Percentiles rank a stretch among this genome's conserved stretches.
These are phyloP conservation scores for Cyberlindnera euphorbiiphila DNA, from an alignment of 805 yeast species.

Conservation along the genomic window DNA sequence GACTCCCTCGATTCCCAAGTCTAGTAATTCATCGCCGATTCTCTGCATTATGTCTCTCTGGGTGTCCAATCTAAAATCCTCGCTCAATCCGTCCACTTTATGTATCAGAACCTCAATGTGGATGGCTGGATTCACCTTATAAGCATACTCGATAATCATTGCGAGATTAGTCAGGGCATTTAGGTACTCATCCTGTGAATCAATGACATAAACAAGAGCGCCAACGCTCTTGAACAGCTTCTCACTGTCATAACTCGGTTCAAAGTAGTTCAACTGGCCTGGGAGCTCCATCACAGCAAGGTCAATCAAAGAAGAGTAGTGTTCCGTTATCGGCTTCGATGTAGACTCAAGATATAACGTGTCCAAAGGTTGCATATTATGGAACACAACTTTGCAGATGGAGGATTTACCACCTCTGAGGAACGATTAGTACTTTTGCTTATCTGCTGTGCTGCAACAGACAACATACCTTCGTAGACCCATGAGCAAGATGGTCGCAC, in stretches of 20 bases:
- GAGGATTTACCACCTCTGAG: conserved; percentile 82
- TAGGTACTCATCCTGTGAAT: conserved; percentile 91
- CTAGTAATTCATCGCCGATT: conserved; percentile 87
- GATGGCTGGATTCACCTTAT: conserved; percentile 75
- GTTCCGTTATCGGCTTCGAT: conserved; percentile 81
- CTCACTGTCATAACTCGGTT: conserved; percentile 77
- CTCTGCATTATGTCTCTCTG: conserved; percentile 96
- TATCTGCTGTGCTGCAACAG: not conserved
- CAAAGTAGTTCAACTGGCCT: conserved; percentile 87
- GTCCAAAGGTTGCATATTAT: conserved; percentile 93
- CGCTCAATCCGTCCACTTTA: conserved; percentile 92
- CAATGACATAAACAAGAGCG: conserved; percentile 90
- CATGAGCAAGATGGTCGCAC: conserved; percentile 81
- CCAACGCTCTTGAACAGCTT: conserved; percentile 77
- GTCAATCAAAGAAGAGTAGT: conserved; percentile 78
- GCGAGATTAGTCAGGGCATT: conserved; percentile 87
- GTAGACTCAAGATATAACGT: conserved; percentile 89
- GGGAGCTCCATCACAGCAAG: conserved; percentile 91
- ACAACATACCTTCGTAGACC: conserved; percentile 63
- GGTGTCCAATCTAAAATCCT: conserved; percentile 90
- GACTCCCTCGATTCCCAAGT: conserved; percentile 86
- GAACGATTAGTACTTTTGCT: conserved; percentile 1
- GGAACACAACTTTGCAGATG: conserved; percentile 92
- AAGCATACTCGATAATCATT: conserved; percentile 83
- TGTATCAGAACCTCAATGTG: conserved; percentile 92